phyloP scores from a whole-genome alignment of 2,329 filamentous ascomycete species.

The Diplodia mutila region DNA sequence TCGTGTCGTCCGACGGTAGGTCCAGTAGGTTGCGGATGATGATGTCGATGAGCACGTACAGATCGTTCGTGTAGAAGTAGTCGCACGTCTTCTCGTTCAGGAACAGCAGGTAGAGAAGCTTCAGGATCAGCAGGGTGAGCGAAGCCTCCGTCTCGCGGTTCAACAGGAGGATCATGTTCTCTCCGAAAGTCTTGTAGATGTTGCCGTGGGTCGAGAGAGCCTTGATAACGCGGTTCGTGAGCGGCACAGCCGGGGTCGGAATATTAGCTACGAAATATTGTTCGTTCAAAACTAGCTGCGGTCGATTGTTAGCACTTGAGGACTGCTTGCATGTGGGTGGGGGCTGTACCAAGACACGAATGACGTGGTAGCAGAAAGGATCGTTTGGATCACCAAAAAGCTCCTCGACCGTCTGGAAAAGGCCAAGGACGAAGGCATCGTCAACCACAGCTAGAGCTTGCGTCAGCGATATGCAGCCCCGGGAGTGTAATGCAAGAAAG shows the following conservation, averaged over 20 bases:
- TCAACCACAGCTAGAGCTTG: constrained; percentile 53
- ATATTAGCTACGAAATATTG: constrained; percentile 88
- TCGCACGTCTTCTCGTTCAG: constrained; percentile 90
- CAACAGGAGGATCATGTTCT: constrained; percentile 92
- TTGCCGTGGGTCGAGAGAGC: constrained; percentile 79
- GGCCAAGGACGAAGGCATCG: constrained; percentile 80
- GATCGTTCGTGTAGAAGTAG: constrained; percentile 98
- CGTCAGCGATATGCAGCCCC: constrained; percentile 27
- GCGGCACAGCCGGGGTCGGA: constrained; percentile 49
- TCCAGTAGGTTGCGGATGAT: constrained; percentile 97
- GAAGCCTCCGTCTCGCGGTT: constrained; percentile 94
- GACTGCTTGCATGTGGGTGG: constrained; percentile 26
- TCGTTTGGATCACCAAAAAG: constrained; percentile 85
- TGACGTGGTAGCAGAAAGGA: constrained; percentile 94
- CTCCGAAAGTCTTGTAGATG: constrained; percentile 89
- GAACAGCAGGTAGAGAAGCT: constrained; percentile 92
- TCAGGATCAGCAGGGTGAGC: constrained; percentile 92
- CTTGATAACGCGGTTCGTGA: constrained; percentile 95
- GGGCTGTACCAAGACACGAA: constrained; percentile 77
- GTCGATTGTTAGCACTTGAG: constrained; percentile 17
- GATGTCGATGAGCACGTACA: constrained; percentile 91
- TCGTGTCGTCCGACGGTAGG: constrained; percentile 74
- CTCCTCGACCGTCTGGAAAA: constrained; percentile 87
- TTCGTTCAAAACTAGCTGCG: constrained; percentile 89
- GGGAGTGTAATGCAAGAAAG: background rate